A percentile compares a stretch with the other conserved stretches of the same genome.
Conservation (phyloP, 1,139 yeast genomes). For the Sugiyamaella grinbergsii region DNA sequence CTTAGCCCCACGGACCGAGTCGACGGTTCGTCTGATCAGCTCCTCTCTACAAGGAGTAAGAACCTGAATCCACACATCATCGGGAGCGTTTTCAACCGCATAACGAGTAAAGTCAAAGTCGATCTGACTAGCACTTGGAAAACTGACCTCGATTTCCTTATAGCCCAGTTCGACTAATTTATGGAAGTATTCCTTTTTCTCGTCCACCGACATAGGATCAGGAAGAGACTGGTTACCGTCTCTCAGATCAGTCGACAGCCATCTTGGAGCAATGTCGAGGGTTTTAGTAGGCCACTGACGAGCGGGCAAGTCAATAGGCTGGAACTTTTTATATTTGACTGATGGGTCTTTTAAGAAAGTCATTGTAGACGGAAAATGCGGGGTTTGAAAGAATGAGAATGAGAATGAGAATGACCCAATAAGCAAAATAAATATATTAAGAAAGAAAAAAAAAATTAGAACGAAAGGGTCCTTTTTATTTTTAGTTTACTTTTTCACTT, state of each 20-base stretch:
- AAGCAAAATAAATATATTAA: background rate
- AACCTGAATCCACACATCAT: slow-evolving; percentile 89
- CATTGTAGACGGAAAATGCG: slow-evolving; percentile 29
- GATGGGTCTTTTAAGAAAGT: slow-evolving; percentile 74
- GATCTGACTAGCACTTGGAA: slow-evolving; percentile 93
- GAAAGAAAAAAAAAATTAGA: background rate
- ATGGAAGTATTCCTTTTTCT: slow-evolving; percentile 84
- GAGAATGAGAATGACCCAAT: too few relatives aligned
- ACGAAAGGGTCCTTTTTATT: too few relatives aligned
- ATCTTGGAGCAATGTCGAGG: slow-evolving; percentile 82
- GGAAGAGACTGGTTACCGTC: slow-evolving; percentile 98
- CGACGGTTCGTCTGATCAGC: slow-evolving; percentile 84
- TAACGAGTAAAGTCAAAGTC: slow-evolving; percentile 95
- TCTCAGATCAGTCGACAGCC: slow-evolving; percentile 94
- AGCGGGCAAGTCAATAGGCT: slow-evolving; percentile 65
- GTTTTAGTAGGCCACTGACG: slow-evolving; percentile 86
- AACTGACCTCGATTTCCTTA: slow-evolving; percentile 95
- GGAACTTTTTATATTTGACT: slow-evolving; percentile 69
- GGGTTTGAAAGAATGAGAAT: background rate
- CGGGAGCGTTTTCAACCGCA: slow-evolving; percentile 92
- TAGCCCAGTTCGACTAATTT: slow-evolving; percentile 88
- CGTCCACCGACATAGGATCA: slow-evolving; percentile 91
- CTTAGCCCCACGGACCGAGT: slow-evolving; percentile 85
- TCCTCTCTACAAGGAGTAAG: slow-evolving; percentile 92
- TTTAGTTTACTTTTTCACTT: too few relatives aligned